A percentile compares a stretch with the other conserved stretches of the same genome.
Evolutionary conservation across 164 flowering plant species (phyloP).

Genomic region (Vitis labrusca): DNA sequence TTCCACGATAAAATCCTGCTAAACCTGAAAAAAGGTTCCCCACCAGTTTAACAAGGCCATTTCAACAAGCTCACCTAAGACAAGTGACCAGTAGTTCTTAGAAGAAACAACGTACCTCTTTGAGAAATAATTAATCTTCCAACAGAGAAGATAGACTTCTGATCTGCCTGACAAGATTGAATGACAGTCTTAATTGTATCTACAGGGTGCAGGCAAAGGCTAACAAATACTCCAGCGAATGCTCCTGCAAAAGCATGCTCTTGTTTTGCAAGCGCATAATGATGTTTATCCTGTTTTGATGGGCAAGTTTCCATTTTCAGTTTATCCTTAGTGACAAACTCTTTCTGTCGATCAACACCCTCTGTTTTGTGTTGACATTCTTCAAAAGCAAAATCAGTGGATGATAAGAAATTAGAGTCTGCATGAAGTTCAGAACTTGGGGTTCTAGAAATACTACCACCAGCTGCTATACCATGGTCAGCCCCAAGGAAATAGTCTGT

Average conservation of each 20-base stretch:
- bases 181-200: constrained; percentile 90
- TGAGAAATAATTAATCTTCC: constrained; percentile 77
- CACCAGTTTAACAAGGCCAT: background rate
- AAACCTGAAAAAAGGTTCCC: constrained; percentile 54
- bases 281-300: constrained; percentile 25
- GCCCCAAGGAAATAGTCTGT: constrained; percentile 31
- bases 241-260: constrained; percentile 98
- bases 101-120: constrained; percentile 57
- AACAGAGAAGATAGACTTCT: constrained; percentile 50
- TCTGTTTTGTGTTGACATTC: constrained; percentile 10
- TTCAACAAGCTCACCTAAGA: background rate
- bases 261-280: constrained; percentile 49
- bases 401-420: constrained; percentile 26
- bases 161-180: constrained; percentile 63
- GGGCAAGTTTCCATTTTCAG: constrained; percentile 15
- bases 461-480: constrained; percentile 14
- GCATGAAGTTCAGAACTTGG: constrained; percentile 26
- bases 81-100: background rate
- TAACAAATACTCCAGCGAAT: constrained; percentile 84
- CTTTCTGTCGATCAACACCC: constrained; percentile 12
- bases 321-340: constrained; percentile 15
- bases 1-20: constrained; percentile 89
- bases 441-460: constrained; percentile 11
- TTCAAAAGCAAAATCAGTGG: constrained; percentile 16
- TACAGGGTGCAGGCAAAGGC: constrained; percentile 93